Evolutionary conservation across 2,329 filamentous ascomycete species (phyloP), one percentile per base, ranked within the genome.

Genomic region (Exophiala mesophila): DNA sequence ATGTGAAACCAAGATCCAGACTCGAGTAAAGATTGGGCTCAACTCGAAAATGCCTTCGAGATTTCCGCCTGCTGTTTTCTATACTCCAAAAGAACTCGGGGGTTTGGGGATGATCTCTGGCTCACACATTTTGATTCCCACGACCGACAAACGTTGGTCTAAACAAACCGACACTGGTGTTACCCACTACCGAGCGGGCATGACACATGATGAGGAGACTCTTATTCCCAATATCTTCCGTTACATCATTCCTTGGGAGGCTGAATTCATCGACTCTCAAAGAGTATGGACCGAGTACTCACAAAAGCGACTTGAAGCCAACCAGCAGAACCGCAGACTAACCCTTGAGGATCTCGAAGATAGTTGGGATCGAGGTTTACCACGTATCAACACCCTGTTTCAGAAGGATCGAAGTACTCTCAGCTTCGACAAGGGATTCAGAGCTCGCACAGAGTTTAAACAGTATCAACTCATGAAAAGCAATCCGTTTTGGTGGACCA

Each of bases 11-110:
- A 98, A 98, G 73, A 98, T 98, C 40, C 92, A 98, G 68, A 98
- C 92, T 3, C 80, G 92, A 62, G 92, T 98, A 57, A 98, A 98
- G 76, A 98, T 98, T 57, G 92, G 92, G 2, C 68, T 98, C 47
- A 98, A 98, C 68, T 97, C 90, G 3, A 98, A 98, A 72, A 98
- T 98, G 92, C 92, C 92, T 39, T 96, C 88, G 30, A 85, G 92
- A 72, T 98, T 98, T 73, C 92, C 92, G 13, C 92, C 92, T 13
- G 92, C 92, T 3, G 92, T 98, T 2, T 98, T 98, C 69, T 98
- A 98, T 60, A 98, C 92, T 0, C 94, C 94, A 0, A 98, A 98
- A 69, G 92, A 98, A 61, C 73, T 98, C 36, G 92, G 92, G 71
- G 92, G 92, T 63, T 71, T 98, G 4, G 92, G 92, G 60, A 98